Base-by-base conservation (phyloP, 345 rosid species). In the Pistacia integerrima region DNA sequence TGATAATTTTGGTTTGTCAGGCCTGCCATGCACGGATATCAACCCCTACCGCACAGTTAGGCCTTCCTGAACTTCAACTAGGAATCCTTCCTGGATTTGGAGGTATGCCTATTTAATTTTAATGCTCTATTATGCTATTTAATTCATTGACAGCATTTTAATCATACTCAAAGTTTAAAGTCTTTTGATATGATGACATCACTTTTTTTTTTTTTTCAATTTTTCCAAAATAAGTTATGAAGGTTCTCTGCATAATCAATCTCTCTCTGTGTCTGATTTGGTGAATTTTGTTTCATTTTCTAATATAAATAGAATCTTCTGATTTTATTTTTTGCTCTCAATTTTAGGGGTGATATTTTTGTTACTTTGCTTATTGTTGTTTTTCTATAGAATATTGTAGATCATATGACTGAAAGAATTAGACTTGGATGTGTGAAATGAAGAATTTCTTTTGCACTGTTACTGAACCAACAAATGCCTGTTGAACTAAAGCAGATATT, bases 61-160 rank as follows among this genome's bases (percentile, higher is more conserved):
- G 98, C 74, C 87, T 96, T 70, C 92, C 99, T 14, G 99, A 96
- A 84, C 97, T 96, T 83, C 97, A 90, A 69, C 93, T 96, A 0
- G 99, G 99, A 64, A 14, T 93, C 73, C 89, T 96, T 74, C 99
- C 99, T 79, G 99, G 99, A 46, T 92, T 93, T 88, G 99, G 99
- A 86, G 99, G 99, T 95, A 88, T 67, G 46, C 11, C 57, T 73
- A 52, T 69, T 65, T 70, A 10, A 44, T 64, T 48, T 61, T 28
- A 55, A 44, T 66, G 17, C 25, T n/a, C 28, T 36, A 12, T n/a
- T 58, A 28, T 65, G 38, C 11, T 35, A 52, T 38, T 58, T 54
- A 11, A 18, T 52, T 17, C 56, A 22, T 20, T 20, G n/a, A 13
- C 51, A 65, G 13, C 68, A 12, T 33, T 63, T 41, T 30, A 54